Evolutionary conservation across 495 filamentous ascomycete species (phyloP).

Genomic region (Penicillium odoratum): DNA sequence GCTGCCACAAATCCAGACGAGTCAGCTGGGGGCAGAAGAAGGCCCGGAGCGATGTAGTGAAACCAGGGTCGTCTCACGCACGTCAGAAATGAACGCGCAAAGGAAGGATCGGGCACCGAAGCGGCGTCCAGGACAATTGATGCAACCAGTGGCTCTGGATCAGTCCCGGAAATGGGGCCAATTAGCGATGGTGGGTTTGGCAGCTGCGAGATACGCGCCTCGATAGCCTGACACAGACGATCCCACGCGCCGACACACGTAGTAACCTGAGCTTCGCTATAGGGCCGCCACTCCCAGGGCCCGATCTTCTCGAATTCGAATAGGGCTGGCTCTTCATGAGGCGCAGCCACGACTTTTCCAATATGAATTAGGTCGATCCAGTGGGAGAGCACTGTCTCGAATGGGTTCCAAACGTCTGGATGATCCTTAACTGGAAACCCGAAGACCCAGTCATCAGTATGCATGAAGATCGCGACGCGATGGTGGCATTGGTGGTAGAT

Average conservation of each 20-base stretch:
- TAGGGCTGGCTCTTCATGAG: slow-evolving; percentile 17
- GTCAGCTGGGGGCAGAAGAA: slow-evolving; percentile 18
- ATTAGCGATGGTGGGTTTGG: slow-evolving; percentile 6
- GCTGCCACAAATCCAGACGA: slow-evolving; percentile 8
- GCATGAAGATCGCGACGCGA: slow-evolving; percentile 16
- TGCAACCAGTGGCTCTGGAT: slow-evolving; percentile 13
- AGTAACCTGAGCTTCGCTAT: slow-evolving; percentile 18
- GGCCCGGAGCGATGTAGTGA: slow-evolving; percentile 17
- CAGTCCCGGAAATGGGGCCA: neutral
- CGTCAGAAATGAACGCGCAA: slow-evolving; percentile 13
- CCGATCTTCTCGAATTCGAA: slow-evolving; percentile 17
- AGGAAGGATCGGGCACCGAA: slow-evolving; percentile 15
- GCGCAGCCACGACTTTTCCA: slow-evolving; percentile 28
- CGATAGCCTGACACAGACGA: slow-evolving; percentile 16
- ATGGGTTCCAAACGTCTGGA: slow-evolving; percentile 30
- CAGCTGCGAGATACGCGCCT: slow-evolving; percentile 15
- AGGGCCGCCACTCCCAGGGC: slow-evolving; percentile 21
- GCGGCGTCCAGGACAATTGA: slow-evolving; percentile 16
- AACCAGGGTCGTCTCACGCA: slow-evolving; percentile 15
- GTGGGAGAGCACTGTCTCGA: slow-evolving; percentile 38
- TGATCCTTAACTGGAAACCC: slow-evolving; percentile 16
- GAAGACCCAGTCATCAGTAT: slow-evolving; percentile 9
- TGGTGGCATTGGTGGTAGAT: slow-evolving; percentile 18
- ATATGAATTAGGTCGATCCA: slow-evolving; percentile 34
- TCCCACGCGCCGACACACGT: slow-evolving; percentile 18